These are phyloP conservation scores for Eucalyptus erythrocorys DNA, from an alignment of 345 rosid genomes.

Conservation along the genomic window DNA sequence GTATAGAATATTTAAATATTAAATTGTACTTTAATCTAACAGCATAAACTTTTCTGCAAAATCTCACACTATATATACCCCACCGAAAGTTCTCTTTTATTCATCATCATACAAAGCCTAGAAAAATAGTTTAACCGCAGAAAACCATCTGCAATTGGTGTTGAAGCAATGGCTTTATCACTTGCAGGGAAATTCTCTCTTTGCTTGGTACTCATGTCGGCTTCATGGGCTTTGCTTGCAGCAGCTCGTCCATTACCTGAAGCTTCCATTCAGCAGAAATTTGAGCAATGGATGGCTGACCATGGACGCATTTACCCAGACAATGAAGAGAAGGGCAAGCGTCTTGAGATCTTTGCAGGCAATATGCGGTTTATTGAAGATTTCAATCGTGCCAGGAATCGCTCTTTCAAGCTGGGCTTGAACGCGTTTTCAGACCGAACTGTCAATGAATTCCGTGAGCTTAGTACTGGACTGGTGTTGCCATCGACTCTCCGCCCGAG, in stretches of 20 bases:
- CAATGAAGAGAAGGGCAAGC: neutral
- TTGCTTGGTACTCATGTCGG: neutral
- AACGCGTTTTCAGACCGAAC: slow-evolving; percentile 47
- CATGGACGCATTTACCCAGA: neutral
- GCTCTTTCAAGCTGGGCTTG: slow-evolving; percentile 12
- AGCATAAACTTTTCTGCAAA: too few species aligned
- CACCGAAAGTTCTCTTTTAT: neutral
- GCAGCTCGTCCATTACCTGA: neutral
- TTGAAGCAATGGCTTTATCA: neutral
- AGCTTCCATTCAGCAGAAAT: neutral
- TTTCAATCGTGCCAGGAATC: slow-evolving; percentile 17
- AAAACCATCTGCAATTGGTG: neutral
- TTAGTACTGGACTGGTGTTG: neutral
- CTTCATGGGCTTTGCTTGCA: neutral
- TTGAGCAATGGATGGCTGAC: neutral
- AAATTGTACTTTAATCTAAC: too few species aligned
- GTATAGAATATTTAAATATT: neutral
- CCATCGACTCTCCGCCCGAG: neutral
- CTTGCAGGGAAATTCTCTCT: neutral
- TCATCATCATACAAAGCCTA: neutral
- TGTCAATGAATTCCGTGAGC: slow-evolving; percentile 25
- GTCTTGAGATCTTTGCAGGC: slow-evolving; percentile 29
- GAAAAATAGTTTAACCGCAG: neutral
- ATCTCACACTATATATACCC: neutral
- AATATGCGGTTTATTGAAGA: slow-evolving; percentile 24